Base-by-base conservation (phyloP, 176 grass and related monocot genomes). In the Saccharum spontaneum region DNA sequence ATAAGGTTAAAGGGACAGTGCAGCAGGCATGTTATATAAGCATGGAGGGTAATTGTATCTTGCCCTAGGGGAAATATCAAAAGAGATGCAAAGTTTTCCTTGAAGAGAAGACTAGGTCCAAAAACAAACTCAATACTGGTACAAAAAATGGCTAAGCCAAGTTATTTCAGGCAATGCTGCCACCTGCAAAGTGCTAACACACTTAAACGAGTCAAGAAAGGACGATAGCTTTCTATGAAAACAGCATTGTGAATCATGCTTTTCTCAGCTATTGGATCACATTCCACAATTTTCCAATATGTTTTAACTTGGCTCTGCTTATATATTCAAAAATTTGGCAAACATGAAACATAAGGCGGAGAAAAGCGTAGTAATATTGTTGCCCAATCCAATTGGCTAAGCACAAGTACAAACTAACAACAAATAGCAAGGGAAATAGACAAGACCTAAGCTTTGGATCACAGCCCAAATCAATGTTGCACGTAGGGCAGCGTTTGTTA, bases 361-460 rank as follows among this genome's bases (percentile, higher is more conserved):
- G 48, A 17, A 54, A 55, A 44, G 3, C 5, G 10, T 41, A 4
- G 10, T 33, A 59, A 76, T 46, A 82, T 72, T 22, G 22, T 39
- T 69, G n/a, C 34, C 9, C 15, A 62, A 62, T 37, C 37, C 23
- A 72, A 3, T 1, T 15, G 33, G 4, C 6, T 71, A 52, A 59
- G 67, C 12, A 41, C 24, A 5, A 10, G 67, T 6, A 41, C 17
- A 5, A 10, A 61, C 20, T 38, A 76, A 75, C 20, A 38, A 13
- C 33, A 82, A 43, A 43, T n/a, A 73, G 68, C 44, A n/a, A 72
- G 37, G 69, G 14, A 80, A 62, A 75, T 33, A 64, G 46, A 79
- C 38, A 37, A 75, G 14, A 90, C 85, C 85, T 87, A 67, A 91
- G 69, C 62, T 87, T 91, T 68, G 89, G 80, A 39, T 63, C 23